Conservation (phyloP, 2,329 filamentous ascomycete genomes). For the Cadophora malorum region DNA sequence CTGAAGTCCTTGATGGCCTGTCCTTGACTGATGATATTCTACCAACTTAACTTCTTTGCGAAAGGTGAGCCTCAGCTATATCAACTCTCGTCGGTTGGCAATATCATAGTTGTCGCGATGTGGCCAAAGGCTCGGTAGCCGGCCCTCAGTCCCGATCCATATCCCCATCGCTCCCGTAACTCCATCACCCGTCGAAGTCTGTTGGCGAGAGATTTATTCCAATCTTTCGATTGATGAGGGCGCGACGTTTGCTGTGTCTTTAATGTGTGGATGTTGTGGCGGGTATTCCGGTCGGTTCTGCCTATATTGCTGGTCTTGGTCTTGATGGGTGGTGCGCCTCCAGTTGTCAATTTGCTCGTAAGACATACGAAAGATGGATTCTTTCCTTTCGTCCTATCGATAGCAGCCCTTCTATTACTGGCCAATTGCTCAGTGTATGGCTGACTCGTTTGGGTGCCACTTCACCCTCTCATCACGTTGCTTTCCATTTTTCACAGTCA, state of each 20-base stretch:
- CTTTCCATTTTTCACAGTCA: not conserved
- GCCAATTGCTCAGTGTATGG: not conserved
- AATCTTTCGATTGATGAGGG: slow-evolving; percentile 13
- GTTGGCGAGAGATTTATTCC: slow-evolving; percentile 7
- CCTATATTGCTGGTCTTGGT: slow-evolving; percentile 12
- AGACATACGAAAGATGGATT: not conserved
- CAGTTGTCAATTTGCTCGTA: not conserved
- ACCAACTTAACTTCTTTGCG: not conserved
- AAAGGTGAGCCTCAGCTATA: not conserved
- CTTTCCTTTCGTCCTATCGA: slow-evolving; percentile 13
- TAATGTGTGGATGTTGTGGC: slow-evolving; percentile 16
- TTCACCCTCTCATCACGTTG: not conserved
- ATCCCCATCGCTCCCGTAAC: slow-evolving; percentile 10
- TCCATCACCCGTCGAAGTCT: slow-evolving; percentile 1
- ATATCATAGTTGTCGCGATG: slow-evolving; percentile 13
- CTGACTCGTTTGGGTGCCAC: not conserved
- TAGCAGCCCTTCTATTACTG: not conserved
- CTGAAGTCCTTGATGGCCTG: not conserved
- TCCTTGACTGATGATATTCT: no score
- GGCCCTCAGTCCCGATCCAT: slow-evolving; percentile 28
- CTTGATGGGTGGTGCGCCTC: not conserved
- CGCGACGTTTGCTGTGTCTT: slow-evolving; percentile 7
- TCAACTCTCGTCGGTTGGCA: not conserved
- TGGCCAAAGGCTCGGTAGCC: slow-evolving; percentile 22
- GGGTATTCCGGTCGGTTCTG: slow-evolving; percentile 17